Conservation (phyloP, 371 early-diverging fungal genomes). For the Conidiobolus incongruus region DNA sequence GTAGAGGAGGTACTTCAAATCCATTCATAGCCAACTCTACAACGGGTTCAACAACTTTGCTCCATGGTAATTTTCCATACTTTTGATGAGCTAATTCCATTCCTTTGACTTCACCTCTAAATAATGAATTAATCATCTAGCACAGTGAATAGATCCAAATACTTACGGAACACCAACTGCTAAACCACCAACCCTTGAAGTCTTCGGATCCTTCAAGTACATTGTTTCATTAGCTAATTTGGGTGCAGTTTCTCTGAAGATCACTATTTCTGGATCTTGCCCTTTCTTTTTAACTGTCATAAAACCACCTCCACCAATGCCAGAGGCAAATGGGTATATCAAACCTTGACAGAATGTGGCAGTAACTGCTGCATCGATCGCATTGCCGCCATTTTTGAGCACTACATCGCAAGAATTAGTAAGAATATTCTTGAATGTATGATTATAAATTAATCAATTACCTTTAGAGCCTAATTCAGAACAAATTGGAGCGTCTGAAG, state of each 20-base stretch:
- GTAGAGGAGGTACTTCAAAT: constrained; percentile 30
- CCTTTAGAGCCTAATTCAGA: too few species aligned
- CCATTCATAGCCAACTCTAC: constrained; percentile 63
- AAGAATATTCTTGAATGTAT: too few species aligned
- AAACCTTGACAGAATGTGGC: constrained; percentile 84
- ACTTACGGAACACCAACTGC: constrained; percentile 73
- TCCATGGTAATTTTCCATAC: constrained; percentile 75
- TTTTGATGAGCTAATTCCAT: constrained; percentile 5
- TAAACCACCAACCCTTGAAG: constrained; percentile 52
- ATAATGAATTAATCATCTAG: not conserved
- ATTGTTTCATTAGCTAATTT: constrained; percentile 38
- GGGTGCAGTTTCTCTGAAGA: constrained; percentile 86
- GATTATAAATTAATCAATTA: too few species aligned
- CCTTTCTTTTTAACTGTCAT: constrained; percentile 62
- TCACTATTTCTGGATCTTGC: constrained; percentile 7
- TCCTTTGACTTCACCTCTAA: constrained; percentile 6
- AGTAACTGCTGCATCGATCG: constrained; percentile 93
- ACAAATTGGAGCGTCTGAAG: too few species aligned
- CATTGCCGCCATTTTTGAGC: constrained; percentile 81
- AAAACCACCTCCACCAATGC: constrained; percentile 97
- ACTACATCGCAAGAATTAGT: too few species aligned
- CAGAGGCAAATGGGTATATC: constrained; percentile 85
- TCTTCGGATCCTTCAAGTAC: constrained; percentile 34
- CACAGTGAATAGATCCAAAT: too few species aligned
- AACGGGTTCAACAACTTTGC: constrained; percentile 53